Conservation (phyloP, 306 rosid species). For the Heteromeles arbutifolia region DNA sequence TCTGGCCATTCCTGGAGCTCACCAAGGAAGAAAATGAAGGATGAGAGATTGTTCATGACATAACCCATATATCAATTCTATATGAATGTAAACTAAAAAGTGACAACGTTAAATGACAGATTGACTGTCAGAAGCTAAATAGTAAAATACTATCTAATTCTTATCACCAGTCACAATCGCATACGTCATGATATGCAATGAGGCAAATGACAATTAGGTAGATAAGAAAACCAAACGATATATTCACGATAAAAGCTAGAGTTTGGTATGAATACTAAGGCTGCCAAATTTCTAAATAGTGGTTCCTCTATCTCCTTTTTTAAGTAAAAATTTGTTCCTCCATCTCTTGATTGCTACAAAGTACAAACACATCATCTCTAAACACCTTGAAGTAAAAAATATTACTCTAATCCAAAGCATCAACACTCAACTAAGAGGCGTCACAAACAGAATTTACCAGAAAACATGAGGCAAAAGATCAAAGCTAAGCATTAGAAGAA, state of each 20-base stretch:
- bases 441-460: not conserved
- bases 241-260: not conserved
- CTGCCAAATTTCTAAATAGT: conserved; percentile 2
- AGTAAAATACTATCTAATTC: not conserved
- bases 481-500: not conserved
- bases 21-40: not conserved
- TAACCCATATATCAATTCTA: not conserved
- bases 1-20: conserved; percentile 80
- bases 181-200: not conserved
- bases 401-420: not conserved
- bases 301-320: not conserved
- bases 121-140: not conserved
- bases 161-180: not conserved
- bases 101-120: not conserved
- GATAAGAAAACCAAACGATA: not conserved
- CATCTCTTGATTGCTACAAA: not conserved
- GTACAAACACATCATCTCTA: not conserved
- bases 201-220: not conserved
- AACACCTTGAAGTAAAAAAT: not conserved
- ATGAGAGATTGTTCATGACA: not conserved
- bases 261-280: not conserved
- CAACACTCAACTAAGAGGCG: not conserved
- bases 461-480: not conserved
- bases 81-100: not conserved
- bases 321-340: not conserved